Evolutionary conservation across 2,329 filamentous ascomycete species (phyloP), one percentile per base, ranked within the genome.

Genomic region (Trichocomaceae sp.): DNA sequence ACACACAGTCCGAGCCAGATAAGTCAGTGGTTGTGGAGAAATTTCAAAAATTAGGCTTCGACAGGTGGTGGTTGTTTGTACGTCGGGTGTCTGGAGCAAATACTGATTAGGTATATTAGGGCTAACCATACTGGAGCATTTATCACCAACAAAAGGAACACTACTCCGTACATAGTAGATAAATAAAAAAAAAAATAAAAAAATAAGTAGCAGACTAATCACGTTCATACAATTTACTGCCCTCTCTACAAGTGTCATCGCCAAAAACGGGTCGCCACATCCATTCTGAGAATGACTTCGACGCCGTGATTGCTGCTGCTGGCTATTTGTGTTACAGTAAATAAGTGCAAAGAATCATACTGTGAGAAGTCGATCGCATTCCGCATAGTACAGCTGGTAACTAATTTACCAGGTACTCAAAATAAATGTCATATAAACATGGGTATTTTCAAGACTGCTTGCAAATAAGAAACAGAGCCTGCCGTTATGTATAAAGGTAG

Each of bases 281-380:
- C 42, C 59, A 54, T 66, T 61, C 39, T 61, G 56, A 22, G 62
- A 64, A 26, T 59, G 61, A 52, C 63, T 64, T 45, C 61, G 59
- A 57, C 63, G 64, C 3, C 54, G 55, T 45, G 62, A 58, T 19
- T 61, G 59, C 35, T 57, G 55, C 13, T 55, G 51, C 41, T 57
- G 56, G 2, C 50, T 26, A 26, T 26, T 26, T 26, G 7, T 26
- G 7, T 26, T 26, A 26, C 23, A 26, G 23, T 26, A n/a, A n/a
- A n/a, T n/a, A n/a, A n/a, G 23, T 7, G 7, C 23, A 26, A 3
- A 26, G 3, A 26, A 7, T 26, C 23, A 26, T 26, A 7, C 23
- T 26, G 23, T 26, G 23, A 29, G 26, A 29, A n/a, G 17, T 31
- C 23, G 17, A 31, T 50, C n/a, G 23, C 17, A 45, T 53, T 33